phyloP scores from a whole-genome alignment of 129 eudicot genomes.

The Centaurea solstitialis region DNA sequence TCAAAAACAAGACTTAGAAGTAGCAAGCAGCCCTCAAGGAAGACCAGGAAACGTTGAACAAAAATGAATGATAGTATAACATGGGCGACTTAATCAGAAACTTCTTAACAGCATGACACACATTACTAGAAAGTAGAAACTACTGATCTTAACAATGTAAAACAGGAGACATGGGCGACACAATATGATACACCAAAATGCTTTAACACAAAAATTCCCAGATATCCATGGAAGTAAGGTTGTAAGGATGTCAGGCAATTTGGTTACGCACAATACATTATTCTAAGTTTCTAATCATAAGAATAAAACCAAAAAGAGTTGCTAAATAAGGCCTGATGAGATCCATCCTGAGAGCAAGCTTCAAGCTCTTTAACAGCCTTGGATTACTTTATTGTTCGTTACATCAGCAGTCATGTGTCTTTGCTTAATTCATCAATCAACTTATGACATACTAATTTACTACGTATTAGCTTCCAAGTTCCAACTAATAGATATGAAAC shows the following conservation, averaged over 20 bases:
- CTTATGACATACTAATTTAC: background rate
- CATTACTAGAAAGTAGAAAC: background rate
- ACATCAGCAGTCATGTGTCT: background rate
- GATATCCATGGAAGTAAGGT: background rate
- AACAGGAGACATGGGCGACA: background rate
- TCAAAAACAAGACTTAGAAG: background rate
- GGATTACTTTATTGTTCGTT: background rate
- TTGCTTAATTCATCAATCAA: background rate
- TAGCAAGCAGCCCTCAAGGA: background rate
- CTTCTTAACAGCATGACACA: background rate
- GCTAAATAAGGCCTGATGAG: background rate
- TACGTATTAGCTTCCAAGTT: background rate
- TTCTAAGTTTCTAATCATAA: background rate
- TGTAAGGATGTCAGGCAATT: background rate
- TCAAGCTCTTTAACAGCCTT: background rate
- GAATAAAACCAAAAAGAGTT: background rate
- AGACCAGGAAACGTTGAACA: background rate
- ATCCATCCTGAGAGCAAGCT: background rate
- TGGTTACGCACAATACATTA: background rate
- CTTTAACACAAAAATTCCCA: background rate
- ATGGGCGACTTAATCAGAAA: background rate
- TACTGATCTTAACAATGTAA: background rate
- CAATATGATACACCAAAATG: background rate
- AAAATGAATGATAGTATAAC: background rate
- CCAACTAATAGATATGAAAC: background rate